Base-by-base conservation (phyloP, 352 stramenopile genomes). In the Globisporangium ultimum region DNA sequence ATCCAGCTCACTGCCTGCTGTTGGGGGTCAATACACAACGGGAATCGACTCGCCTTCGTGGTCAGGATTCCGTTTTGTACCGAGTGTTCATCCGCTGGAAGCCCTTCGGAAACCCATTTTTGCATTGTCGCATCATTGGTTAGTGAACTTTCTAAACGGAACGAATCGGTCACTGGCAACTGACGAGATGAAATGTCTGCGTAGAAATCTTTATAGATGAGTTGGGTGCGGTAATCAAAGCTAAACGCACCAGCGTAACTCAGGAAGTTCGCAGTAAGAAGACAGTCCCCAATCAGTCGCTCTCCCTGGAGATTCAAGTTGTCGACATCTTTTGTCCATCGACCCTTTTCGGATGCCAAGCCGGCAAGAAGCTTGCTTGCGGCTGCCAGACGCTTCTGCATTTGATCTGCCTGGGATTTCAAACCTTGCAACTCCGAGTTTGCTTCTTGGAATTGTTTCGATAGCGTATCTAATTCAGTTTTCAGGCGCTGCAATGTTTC, bases 1-100 rank as follows among this genome's bases (percentile, higher is more conserved):
- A 98, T 98, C 95, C 95, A 98, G 21, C 77, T 93, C 40, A 98
- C 93, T 9, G 95, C 95, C 61, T 98, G 95, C 66, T 98, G 93
- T 60, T 98, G 95, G 17, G 95, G 94, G 53, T 98, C 95, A 51
- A 98, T 98, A 58, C 95, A 98, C 41, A 98, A 64, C 17, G 95
- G 95, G 66, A 98, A 98, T 10, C 95, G 89, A 61, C 85, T 97
- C 2, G 88, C 84, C 45, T 96, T 97, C 0, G 91, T 98, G 0
- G 95, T 98, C 21, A 98, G 60, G 50, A 98, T 98, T 50, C 93
- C 95, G 61, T 98, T 98, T 59, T 98, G 91, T 7, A 98, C 87
- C 7, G 88, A 97, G 73, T 98, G 93, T 51, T 97, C 90, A 55
- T 98, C 95, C 0, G 91, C 91, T 11, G 95, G 95, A 8, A 98